Base-by-base conservation (phyloP, 345 rosid species). In the Viola odorata region DNA sequence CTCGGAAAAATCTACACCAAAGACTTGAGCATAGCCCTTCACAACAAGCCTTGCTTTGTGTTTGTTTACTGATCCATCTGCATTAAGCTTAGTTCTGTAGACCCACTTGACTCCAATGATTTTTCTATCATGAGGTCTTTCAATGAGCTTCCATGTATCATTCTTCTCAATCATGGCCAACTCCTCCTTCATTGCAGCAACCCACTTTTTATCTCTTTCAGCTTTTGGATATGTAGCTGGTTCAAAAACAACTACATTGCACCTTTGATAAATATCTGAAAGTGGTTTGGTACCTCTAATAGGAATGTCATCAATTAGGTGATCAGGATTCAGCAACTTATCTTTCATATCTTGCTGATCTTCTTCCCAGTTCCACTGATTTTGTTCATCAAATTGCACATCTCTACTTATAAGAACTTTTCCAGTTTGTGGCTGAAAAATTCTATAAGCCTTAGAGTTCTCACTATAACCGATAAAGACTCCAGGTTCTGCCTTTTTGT, bases 91-190 rank as follows among this genome's bases (percentile, higher is more conserved):
- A 1, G 17, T 36, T 49, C 12, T 48, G 41, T 12, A 60, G 6
- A 36, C n/a, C 36, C 64, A 60, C 23, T 60, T 60, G 16, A 60
- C 23, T 2, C 54, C n/a, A 48, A 60, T 45, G 0, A 42, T 9
- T 5, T 4, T 32, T 3, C n/a, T 13, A 7, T 8, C 12, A 8
- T 13, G 7, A 9, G 23, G 54, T 13, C 15, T 60, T 3, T 11
- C 5, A 48, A 12, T 14, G 3, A 60, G 15, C 16, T 23, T 6
- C 45, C 44, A 48, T 1, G 55, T 37, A 0, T 48, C 3, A 5
- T 60, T 60, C 14, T 36, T 48, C 5, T 60, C 23, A 23, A 48
- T 60, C 49, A 23, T 32, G 1, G 10, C 4, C 3, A 48, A 11
- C 32, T 60, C 55, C 8, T 60, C n/a, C 8, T 12, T 37, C 36